Conservation (phyloP, 2,329 filamentous ascomycete genomes). For the Aspergillus floridensis region DNA sequence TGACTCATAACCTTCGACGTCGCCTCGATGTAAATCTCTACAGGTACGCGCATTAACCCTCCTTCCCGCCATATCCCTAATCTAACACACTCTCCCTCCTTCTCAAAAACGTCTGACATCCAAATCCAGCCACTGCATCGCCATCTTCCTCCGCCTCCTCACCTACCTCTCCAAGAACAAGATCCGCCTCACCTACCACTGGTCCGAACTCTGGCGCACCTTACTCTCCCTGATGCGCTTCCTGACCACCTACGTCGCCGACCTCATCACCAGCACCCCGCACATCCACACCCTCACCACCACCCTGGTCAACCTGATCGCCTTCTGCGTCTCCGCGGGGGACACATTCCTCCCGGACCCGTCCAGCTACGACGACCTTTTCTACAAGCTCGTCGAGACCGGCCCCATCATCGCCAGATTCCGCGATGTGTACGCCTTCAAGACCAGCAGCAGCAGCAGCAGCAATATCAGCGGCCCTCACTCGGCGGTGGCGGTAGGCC, state of each 20-base stretch:
- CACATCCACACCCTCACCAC: constrained; percentile 73
- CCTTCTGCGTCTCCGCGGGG: constrained; percentile 78
- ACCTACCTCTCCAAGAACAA: constrained; percentile 80
- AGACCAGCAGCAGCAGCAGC: constrained; percentile 20
- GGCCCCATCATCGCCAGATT: constrained; percentile 81
- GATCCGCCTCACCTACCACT: constrained; percentile 83
- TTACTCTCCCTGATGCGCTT: constrained; percentile 86
- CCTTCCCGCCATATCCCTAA: neutral
- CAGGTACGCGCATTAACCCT: constrained; percentile 45
- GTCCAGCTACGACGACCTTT: constrained; percentile 88
- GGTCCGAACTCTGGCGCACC: constrained; percentile 91
- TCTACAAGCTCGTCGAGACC: constrained; percentile 96
- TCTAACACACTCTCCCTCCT: too few species aligned
- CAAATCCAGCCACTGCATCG: constrained; percentile 61
- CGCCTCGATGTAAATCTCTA: constrained; percentile 84
- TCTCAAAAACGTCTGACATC: neutral
- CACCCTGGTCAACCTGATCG: constrained; percentile 76
- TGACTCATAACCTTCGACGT: constrained; percentile 89
- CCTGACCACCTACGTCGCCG: constrained; percentile 77
- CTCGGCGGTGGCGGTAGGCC: neutral
- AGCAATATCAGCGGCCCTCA: constrained; percentile 16
- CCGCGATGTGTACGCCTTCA: constrained; percentile 67
- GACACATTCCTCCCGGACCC: constrained; percentile 88
- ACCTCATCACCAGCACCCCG: constrained; percentile 63
- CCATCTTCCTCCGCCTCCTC: constrained; percentile 77